Evolutionary conservation across 768 basidiomycete species (phyloP).

Genomic region (Kwoniella pini): DNA sequence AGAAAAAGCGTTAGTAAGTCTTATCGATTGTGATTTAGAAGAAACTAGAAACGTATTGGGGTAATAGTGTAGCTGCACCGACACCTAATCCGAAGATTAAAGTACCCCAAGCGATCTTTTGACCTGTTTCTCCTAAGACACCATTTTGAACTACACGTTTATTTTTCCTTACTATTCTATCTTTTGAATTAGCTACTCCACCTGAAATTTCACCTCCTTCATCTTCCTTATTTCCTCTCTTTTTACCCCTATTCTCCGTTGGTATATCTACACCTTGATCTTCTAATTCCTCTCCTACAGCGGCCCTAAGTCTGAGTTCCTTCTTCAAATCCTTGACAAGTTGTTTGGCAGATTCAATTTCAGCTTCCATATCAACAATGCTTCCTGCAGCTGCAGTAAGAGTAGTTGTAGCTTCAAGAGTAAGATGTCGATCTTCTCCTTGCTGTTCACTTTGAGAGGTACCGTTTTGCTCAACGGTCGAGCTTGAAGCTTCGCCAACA

Average conservation of each 20-base stretch:
- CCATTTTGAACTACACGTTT: slow-evolving; percentile 60
- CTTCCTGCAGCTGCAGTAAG: slow-evolving; percentile 37
- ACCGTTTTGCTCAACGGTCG: slow-evolving; percentile 56
- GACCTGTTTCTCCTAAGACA: slow-evolving; percentile 65
- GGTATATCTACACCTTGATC: slow-evolving; percentile 36
- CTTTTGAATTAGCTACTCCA: slow-evolving; percentile 39
- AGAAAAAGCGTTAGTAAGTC: not conserved
- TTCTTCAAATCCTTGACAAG: slow-evolving; percentile 72
- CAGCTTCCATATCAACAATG: slow-evolving; percentile 68
- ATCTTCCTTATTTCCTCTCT: slow-evolving; percentile 63
- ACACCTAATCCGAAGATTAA: slow-evolving; percentile 80
- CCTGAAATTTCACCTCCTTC: slow-evolving; percentile 54
- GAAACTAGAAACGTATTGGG: slow-evolving; percentile 20
- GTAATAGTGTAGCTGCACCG: slow-evolving; percentile 62
- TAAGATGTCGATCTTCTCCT: slow-evolving; percentile 29
- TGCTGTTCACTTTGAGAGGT: slow-evolving; percentile 2
- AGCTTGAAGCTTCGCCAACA: slow-evolving; percentile 54
- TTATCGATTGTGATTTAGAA: slow-evolving; percentile 14
- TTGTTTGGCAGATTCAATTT: slow-evolving; percentile 73
- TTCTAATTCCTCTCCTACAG: slow-evolving; percentile 39
- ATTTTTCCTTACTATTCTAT: slow-evolving; percentile 66
- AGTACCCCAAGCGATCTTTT: slow-evolving; percentile 78
- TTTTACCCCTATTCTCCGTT: slow-evolving; percentile 46
- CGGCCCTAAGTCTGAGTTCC: slow-evolving; percentile 58
- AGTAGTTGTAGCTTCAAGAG: slow-evolving; percentile 55